Evolutionary conservation across 2,329 filamentous ascomycete genomes (phyloP).

Genomic region (Plectosphaerella plurivora): DNA sequence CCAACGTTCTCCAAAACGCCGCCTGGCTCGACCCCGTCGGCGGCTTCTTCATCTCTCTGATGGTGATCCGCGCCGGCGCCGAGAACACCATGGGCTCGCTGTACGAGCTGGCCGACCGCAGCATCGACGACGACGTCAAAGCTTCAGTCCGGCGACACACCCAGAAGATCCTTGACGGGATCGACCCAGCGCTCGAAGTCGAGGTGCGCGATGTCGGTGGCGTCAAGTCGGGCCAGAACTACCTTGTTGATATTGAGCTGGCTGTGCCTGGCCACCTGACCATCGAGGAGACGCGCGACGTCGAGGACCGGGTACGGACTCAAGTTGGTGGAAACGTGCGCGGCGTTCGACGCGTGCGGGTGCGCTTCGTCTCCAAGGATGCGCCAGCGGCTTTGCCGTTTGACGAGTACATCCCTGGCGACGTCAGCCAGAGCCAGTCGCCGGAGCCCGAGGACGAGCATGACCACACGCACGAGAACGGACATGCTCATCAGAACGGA

Average conservation of each 20-base stretch:
- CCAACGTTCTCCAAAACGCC: slow-evolving; percentile 80
- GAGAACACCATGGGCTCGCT: slow-evolving; percentile 80
- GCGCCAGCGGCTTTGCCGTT: slow-evolving; percentile 48
- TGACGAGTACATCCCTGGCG: slow-evolving; percentile 73
- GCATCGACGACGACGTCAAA: slow-evolving; percentile 81
- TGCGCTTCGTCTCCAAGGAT: slow-evolving; percentile 76
- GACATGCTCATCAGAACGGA: slow-evolving; percentile 29
- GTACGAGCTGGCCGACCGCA: slow-evolving; percentile 84
- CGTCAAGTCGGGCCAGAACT: slow-evolving; percentile 95
- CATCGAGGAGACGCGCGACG: slow-evolving; percentile 60
- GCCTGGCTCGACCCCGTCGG: slow-evolving; percentile 94
- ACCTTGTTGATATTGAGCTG: slow-evolving; percentile 84
- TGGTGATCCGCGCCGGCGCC: slow-evolving; percentile 88
- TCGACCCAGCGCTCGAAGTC: slow-evolving; percentile 53
- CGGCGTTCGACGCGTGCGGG: slow-evolving; percentile 76
- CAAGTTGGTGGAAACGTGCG: slow-evolving; percentile 72
- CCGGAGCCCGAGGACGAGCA: slow-evolving; percentile 57
- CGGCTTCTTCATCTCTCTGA: slow-evolving; percentile 83
- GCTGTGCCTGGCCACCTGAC: slow-evolving; percentile 75
- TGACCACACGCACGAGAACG: slow-evolving; percentile 36
- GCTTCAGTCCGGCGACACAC: slow-evolving; percentile 64
- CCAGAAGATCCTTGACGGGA: slow-evolving; percentile 49
- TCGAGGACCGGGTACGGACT: slow-evolving; percentile 72
- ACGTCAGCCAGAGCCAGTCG: slow-evolving; percentile 38
- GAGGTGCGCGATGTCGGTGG: slow-evolving; percentile 78